These are phyloP conservation scores for Exidia glandulosa DNA, from an alignment of 768 basidiomycete genomes.

Conservation along the genomic window DNA sequence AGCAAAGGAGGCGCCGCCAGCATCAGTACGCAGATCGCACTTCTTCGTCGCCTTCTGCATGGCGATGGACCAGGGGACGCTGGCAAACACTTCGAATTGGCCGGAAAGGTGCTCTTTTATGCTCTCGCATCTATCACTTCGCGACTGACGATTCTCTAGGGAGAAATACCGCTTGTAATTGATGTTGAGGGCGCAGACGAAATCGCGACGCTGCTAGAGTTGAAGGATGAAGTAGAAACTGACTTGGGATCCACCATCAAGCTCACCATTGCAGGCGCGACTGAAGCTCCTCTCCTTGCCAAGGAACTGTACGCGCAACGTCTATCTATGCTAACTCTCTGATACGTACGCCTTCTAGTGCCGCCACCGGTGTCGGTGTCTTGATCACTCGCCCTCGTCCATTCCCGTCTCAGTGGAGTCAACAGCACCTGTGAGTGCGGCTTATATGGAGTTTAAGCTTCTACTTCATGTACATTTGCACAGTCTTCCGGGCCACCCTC, in stretches of 20 bases:
- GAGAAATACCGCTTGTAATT: constrained; percentile 54
- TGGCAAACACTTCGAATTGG: constrained; percentile 44
- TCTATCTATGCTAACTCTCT: neutral
- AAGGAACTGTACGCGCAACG: constrained; percentile 52
- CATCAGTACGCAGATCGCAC: constrained; percentile 25
- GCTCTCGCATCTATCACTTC: neutral
- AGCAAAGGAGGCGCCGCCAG: constrained; percentile 23
- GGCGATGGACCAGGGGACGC: constrained; percentile 32
- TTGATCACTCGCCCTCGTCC: constrained; percentile 25
- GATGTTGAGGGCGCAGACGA: constrained; percentile 60
- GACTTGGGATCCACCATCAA: constrained; percentile 42
- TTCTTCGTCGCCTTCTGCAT: constrained; percentile 21
- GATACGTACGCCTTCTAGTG: neutral
- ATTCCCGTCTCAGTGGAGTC: constrained; percentile 26
- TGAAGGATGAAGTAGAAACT: constrained; percentile 59
- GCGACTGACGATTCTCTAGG: constrained; percentile 24
- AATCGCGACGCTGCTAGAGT: constrained; percentile 55
- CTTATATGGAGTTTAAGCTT: neutral
- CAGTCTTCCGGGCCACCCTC: constrained; percentile 25
- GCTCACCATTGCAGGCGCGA: constrained; percentile 51
- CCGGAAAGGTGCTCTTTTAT: constrained; percentile 32
- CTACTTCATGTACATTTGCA: too few species aligned
- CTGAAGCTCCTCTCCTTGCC: constrained; percentile 57
- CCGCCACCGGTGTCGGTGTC: constrained; percentile 22
- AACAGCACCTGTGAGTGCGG: constrained; percentile 14